Evolutionary conservation across 2,329 filamentous ascomycete species (phyloP), one percentile per base, ranked within the genome.

Genomic region (Colletotrichum cuscutae): DNA sequence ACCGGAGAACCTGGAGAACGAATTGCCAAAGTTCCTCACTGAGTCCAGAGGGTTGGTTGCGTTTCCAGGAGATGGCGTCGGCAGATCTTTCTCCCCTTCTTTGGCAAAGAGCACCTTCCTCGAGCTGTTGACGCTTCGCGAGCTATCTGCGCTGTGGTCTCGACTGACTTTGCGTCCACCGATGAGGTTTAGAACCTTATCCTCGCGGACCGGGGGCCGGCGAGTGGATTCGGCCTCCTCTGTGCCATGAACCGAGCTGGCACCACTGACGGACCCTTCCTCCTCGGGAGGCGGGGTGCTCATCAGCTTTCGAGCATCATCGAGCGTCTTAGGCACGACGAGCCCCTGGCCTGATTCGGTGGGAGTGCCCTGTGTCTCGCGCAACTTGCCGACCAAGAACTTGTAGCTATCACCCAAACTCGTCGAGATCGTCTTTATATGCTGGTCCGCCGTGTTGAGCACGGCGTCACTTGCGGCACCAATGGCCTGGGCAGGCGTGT

Each of bases 371-470:
- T 90, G 84, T 77, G 91, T 87, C 80, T 98, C 95, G 74, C 93
- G 94, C 24, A 98, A 87, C 76, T 95, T 94, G 19, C 96, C 96
- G 67, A 99, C 91, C 28, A 99, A 85, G 80, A 98, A 97, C 73
- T 95, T 97, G 84, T 98, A 97, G 80, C 95, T 98, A 78, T 94
- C 95, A 72, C 96, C 95, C 4, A 98, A 86, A 60, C 95, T 97
- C 78, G 89, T 95, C 74, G 96, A 94, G 76, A 99, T 98, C 46
- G 92, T 97, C 79, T 98, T 97, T 75, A 98, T 87, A 1, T 95
- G 90, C 80, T 98, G 95, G 79, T 99, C 97, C 12, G 97, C 97
- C 0, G 95, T 95, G 76, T 89, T 95, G 72, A 97, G 89, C 30
- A 98, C 91, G 2, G 94, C 93, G 80, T 97, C 96, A 73, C 94